Conservation (phyloP, 164 flowering plant genomes). For the Liriodendron chinense region DNA sequence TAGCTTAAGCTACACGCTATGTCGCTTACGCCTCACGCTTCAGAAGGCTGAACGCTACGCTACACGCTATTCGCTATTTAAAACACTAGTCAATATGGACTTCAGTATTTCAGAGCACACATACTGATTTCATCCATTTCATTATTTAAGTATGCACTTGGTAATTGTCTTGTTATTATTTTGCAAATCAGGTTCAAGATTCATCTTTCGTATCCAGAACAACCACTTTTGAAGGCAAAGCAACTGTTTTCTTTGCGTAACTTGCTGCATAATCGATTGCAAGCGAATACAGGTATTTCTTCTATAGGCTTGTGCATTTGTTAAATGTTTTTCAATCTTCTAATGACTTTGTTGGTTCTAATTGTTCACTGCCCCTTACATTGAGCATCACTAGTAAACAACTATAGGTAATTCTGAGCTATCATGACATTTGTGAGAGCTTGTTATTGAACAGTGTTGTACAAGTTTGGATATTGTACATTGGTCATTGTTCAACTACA, state of each 20-base stretch:
- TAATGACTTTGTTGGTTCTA: no score
- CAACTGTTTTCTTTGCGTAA: constrained; percentile 55
- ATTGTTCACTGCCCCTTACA: no score
- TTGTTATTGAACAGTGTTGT: background rate
- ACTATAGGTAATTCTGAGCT: no score
- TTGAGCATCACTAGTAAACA: no score
- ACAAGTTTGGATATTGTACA: no score
- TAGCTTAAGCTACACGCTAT: no score
- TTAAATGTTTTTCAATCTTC: background rate
- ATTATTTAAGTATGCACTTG: background rate
- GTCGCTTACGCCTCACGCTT: no score
- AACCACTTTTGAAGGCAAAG: constrained; percentile 73
- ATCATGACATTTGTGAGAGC: no score
- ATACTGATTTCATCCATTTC: background rate
- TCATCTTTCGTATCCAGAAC: constrained; percentile 60
- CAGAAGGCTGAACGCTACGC: no score
- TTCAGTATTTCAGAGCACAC: background rate
- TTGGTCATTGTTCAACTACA: no score
- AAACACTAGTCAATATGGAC: no score
- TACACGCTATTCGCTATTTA: no score
- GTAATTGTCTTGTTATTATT: constrained; percentile 7
- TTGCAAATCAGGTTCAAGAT: constrained; percentile 47
- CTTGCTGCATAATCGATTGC: constrained; percentile 54
- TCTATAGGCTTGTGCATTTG: background rate
- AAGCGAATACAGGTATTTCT: constrained; percentile 46